These are phyloP conservation scores for Monosiga brevicollis DNA, from an alignment of 78 protist species.

Conservation along the genomic window DNA sequence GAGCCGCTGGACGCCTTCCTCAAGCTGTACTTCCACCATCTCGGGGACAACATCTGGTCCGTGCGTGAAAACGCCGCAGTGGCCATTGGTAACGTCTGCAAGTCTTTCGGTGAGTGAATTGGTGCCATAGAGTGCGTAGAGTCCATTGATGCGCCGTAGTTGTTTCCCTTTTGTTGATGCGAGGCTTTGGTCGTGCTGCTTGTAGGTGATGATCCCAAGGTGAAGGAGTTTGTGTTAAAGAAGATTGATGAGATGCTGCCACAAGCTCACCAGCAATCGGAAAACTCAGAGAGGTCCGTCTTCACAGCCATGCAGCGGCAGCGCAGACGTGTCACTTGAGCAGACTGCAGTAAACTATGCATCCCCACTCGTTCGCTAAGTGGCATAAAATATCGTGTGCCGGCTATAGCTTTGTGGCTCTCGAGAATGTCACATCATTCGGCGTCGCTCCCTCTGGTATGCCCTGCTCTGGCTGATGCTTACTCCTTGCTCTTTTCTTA, in stretches of 20 bases:
- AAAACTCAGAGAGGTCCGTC: neutral
- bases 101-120: neutral
- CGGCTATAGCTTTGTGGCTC: neutral
- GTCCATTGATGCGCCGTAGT: neutral
- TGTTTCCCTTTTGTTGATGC: neutral
- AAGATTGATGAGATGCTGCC: neutral
- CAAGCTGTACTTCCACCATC: neutral
- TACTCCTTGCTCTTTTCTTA: neutral
- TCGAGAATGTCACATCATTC: neutral
- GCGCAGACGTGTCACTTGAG: neutral
- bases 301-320: neutral
- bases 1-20: slow-evolving; percentile 6
- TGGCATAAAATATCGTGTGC: neutral
- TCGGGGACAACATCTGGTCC: slow-evolving; percentile 10
- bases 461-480: neutral
- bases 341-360: neutral
- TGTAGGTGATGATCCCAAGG: neutral
- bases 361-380: neutral
- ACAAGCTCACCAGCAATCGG: neutral
- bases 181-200: neutral
- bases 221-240: neutral
- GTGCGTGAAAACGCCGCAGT: slow-evolving; percentile 24
- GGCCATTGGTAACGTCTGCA: neutral
- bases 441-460: neutral
- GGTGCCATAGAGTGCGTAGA: neutral